phyloP scores from a whole-genome alignment of 148 eudicot genomes.

The Chenopodium album region DNA sequence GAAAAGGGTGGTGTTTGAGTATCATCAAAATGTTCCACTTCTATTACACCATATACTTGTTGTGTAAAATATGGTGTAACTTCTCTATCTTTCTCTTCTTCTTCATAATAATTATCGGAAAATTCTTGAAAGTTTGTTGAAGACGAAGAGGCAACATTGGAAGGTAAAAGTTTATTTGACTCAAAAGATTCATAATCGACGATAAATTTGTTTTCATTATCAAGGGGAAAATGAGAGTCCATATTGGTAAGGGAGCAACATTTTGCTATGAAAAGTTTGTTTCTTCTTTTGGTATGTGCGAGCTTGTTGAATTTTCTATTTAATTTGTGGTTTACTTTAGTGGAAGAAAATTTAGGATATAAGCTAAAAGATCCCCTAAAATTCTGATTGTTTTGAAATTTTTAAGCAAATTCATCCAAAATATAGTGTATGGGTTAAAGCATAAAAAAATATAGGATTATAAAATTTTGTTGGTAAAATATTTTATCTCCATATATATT shows the following conservation, averaged over 20 bases:
- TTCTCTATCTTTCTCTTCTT: slow-evolving; percentile 2
- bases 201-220: not conserved
- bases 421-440: not conserved
- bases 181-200: not conserved
- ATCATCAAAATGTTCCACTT: slow-evolving; percentile 13
- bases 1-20: slow-evolving; percentile 25
- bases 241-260: slow-evolving; percentile 9
- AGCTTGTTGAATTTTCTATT: slow-evolving; percentile 6
- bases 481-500: not conserved
- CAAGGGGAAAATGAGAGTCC: slow-evolving; percentile 17
- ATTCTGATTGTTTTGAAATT: not conserved
- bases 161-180: slow-evolving; percentile 24
- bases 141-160: slow-evolving; percentile 3
- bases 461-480: not conserved
- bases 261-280: not conserved
- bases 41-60: not conserved
- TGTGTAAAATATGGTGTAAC: not conserved
- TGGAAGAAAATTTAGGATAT: slow-evolving; percentile 17
- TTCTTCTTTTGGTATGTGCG: slow-evolving; percentile 15
- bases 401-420: not conserved
- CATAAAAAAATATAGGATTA: not conserved
- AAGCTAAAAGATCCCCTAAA: not conserved
- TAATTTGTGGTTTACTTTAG: slow-evolving; percentile 21
- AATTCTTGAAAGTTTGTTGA: not conserved
- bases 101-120: not conserved